A percentile compares a stretch with the other conserved stretches of the same genome.
Evolutionary conservation across 306 rosid species (phyloP).

Genomic region (Rosa rugosa): DNA sequence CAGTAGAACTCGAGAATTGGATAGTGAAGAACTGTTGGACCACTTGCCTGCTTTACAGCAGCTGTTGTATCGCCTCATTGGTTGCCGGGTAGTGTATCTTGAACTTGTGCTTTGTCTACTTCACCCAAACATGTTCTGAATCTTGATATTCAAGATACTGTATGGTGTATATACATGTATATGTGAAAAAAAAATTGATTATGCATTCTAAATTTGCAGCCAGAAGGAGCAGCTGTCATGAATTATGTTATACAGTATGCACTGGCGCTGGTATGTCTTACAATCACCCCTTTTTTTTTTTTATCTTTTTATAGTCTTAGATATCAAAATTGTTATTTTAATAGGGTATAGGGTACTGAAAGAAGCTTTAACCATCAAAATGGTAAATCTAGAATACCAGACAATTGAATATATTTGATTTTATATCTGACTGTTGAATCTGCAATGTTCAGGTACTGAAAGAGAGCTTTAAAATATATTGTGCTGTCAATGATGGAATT

Average conservation of each 20-base stretch:
- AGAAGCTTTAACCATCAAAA: background rate
- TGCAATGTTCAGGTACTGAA: constrained; percentile 76
- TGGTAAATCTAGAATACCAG: background rate
- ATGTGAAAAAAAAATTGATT: constrained; percentile 9
- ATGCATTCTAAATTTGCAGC: constrained; percentile 59
- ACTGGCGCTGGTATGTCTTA: constrained; percentile 78
- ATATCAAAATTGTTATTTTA: background rate
- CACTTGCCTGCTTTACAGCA: constrained; percentile 97
- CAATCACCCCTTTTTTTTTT: background rate
- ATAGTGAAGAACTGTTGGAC: constrained; percentile 87
- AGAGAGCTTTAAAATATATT: constrained; percentile 93
- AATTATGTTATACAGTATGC: constrained; percentile 97
- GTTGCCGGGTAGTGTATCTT: constrained; percentile 67
- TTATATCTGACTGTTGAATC: constrained; percentile 22
- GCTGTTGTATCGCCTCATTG: constrained; percentile 84
- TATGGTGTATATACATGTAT: background rate
- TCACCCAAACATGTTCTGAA: background rate
- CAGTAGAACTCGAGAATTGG: constrained; percentile 94
- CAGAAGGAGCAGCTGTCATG: constrained; percentile 90
- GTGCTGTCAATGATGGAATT: constrained; percentile 94
- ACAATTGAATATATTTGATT: background rate
- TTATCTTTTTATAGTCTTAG: background rate
- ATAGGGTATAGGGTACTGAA: background rate
- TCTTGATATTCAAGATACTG: background rate
- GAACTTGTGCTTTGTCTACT: background rate